Conservation (phyloP, 208 protist genomes). For the Leishmania tropica region DNA sequence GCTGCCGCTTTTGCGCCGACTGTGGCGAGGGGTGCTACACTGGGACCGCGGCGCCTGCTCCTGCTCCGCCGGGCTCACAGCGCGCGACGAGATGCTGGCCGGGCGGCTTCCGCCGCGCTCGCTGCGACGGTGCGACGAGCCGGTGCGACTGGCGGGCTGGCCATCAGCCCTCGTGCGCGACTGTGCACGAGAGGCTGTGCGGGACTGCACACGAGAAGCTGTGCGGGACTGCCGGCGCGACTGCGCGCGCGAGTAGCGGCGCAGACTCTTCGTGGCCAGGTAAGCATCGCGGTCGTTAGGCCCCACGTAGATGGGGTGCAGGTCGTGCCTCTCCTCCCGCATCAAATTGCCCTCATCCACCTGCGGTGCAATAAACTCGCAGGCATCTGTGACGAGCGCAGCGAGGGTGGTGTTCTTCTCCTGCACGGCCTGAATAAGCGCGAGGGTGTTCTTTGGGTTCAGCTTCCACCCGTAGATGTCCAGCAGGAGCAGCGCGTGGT, state of each 20-base stretch:
- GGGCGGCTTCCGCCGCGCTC: slow-evolving; percentile 24
- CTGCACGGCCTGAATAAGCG: slow-evolving; percentile 51
- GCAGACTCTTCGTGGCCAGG: slow-evolving; percentile 79
- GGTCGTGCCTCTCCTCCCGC: slow-evolving; percentile 51
- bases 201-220: slow-evolving; percentile 18
- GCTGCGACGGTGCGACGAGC: slow-evolving; percentile 32
- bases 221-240: slow-evolving; percentile 67
- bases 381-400: slow-evolving; percentile 82
- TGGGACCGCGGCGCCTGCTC: slow-evolving; percentile 8
- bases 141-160: slow-evolving; percentile 24
- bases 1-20: slow-evolving; percentile 24
- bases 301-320: slow-evolving; percentile 81
- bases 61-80: slow-evolving; percentile 18
- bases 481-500: slow-evolving; percentile 73
- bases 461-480: slow-evolving; percentile 90
- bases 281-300: slow-evolving; percentile 88
- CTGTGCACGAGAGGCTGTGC: not conserved
- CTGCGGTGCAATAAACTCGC: slow-evolving; percentile 51
- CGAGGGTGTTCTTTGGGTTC: slow-evolving; percentile 32
- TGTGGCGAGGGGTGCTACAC: slow-evolving; percentile 26
- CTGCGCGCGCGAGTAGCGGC: slow-evolving; percentile 75
- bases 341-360: slow-evolving; percentile 70
- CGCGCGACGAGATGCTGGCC: slow-evolving; percentile 27
- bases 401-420: slow-evolving; percentile 55
- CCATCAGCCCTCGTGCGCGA: slow-evolving; percentile 14